phyloP scores from a whole-genome alignment of 1,139 yeast species.

The Lodderomyces orthopsilosis region DNA sequence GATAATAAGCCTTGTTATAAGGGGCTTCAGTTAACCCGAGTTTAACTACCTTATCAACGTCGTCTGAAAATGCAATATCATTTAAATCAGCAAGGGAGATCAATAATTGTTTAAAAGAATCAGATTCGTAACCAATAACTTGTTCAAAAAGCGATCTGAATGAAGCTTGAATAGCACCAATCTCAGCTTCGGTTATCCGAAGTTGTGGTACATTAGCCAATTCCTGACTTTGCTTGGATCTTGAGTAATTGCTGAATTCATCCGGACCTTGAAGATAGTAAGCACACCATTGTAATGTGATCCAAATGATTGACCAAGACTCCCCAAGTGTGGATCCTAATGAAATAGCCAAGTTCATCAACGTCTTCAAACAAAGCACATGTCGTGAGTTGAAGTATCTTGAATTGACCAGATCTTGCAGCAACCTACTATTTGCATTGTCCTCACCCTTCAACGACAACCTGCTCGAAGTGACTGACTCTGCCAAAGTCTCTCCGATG shows the following conservation, averaged over 20 bases:
- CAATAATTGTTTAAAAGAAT: slow-evolving; percentile 48
- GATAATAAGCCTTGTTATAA: slow-evolving; percentile 40
- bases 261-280: slow-evolving; percentile 64
- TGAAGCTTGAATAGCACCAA: slow-evolving; percentile 52
- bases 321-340: slow-evolving; percentile 66
- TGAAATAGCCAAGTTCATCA: slow-evolving; percentile 72
- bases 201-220: slow-evolving; percentile 22
- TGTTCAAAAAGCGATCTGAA: slow-evolving; percentile 61
- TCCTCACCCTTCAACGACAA: slow-evolving; percentile 12
- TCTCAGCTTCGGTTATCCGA: slow-evolving; percentile 41
- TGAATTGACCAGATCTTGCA: slow-evolving; percentile 17
- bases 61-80: slow-evolving; percentile 18
- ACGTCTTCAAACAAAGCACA: slow-evolving; percentile 73
- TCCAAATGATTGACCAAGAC: slow-evolving; percentile 69
- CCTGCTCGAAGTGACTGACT: slow-evolving; percentile 34
- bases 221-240: slow-evolving; percentile 20
- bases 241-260: slow-evolving; percentile 22
- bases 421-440: background rate
- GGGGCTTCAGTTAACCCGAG: slow-evolving; percentile 28
- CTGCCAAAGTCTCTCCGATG: slow-evolving; percentile 62
- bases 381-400: slow-evolving; percentile 60
- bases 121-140: slow-evolving; percentile 50
- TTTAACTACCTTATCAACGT: slow-evolving; percentile 10
- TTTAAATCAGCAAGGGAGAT: slow-evolving; percentile 46
- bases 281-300: slow-evolving; percentile 74